Evolutionary conservation across 1,139 yeast species (phyloP), one percentile per base, ranked within the genome.

Genomic region (Yamadazyma spencermartinsiae): DNA sequence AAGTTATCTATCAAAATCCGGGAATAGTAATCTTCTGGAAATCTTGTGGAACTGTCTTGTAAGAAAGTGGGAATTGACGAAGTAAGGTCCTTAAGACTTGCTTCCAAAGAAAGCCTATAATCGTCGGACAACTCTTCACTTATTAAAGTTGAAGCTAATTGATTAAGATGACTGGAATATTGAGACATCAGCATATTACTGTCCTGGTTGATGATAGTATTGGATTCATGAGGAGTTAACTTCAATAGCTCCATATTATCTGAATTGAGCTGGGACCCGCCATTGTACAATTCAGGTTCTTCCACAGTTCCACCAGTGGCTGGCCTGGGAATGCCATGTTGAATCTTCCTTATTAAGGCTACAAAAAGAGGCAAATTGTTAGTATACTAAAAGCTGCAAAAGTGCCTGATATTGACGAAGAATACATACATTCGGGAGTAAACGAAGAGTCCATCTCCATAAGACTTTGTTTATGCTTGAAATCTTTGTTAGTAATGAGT

Each of bases 1-100:
- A 62, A 72, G 47, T 72, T 72, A 38, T 72, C 77, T 11, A 72
- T 53, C 29, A 72, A 50, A 11, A 72, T 56, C 40, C 58, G 60
- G 3, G 74, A 68, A 23, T 71, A 54, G 19, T 64, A 61, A 39
- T 61, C 64, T 36, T 64, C 60, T 1, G 77, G 76, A 41, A 65
- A 68, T 9, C 48, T 39, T 5, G 30, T 34, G 13, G 20, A 15
- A n/a, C 30, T 30, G 8, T 29, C 13, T 3, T 15, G 16, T 4
- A 36, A 14, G 4, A 40, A 18, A 20, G 33, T 29, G 1, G 52
- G 52, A 9, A 49, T 43, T 11, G 33, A n/a, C 4, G 42, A 34
- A 3, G 42, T 40, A 9, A 49, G 30, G 3, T 27, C 14, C 17
- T 19, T 27, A 2, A 40, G 11, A 15, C 19, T 29, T 1, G 38